Evolutionary conservation across 306 rosid species (phyloP).

Genomic region (Gastrolobium bilobum): DNA sequence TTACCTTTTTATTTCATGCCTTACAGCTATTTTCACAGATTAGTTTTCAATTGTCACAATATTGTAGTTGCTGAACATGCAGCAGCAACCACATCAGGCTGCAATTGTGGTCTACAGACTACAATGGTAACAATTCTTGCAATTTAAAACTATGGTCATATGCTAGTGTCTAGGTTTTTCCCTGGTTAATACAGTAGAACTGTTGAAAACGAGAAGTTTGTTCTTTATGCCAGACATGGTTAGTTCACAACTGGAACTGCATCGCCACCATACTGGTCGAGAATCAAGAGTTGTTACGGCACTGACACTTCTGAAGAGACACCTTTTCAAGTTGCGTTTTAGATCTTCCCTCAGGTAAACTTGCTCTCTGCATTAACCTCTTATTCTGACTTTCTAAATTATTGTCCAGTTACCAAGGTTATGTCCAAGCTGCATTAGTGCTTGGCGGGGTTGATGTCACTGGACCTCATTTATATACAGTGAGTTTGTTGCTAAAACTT

Average conservation of each 20-base stretch:
- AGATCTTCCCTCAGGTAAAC: conserved; percentile 1
- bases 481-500: conserved; percentile 55
- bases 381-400: conserved; percentile 36
- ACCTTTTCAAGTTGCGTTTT: conserved; percentile 44
- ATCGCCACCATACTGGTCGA: conserved; percentile 93
- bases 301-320: conserved; percentile 46
- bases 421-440: conserved; percentile 76
- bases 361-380: not conserved
- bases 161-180: not conserved
- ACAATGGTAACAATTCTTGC: too few relatives aligned
- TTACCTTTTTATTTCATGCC: conserved; percentile 1
- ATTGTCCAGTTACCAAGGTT: conserved; percentile 69
- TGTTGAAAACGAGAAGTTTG: conserved; percentile 43
- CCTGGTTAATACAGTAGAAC: conserved; percentile 15
- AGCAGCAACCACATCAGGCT: not conserved
- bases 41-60: not conserved
- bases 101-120: not conserved
- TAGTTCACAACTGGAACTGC: conserved; percentile 93
- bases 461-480: conserved; percentile 87
- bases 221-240: conserved; percentile 78
- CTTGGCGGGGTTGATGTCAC: conserved; percentile 84
- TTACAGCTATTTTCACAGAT: not conserved
- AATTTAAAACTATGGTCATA: not conserved
- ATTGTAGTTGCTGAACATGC: not conserved
- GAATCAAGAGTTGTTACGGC: conserved; percentile 52